Evolutionary conservation across 2,329 filamentous ascomycete genomes (phyloP), one percentile per base, ranked within the genome.

Genomic region (Diaporthe longicolla): DNA sequence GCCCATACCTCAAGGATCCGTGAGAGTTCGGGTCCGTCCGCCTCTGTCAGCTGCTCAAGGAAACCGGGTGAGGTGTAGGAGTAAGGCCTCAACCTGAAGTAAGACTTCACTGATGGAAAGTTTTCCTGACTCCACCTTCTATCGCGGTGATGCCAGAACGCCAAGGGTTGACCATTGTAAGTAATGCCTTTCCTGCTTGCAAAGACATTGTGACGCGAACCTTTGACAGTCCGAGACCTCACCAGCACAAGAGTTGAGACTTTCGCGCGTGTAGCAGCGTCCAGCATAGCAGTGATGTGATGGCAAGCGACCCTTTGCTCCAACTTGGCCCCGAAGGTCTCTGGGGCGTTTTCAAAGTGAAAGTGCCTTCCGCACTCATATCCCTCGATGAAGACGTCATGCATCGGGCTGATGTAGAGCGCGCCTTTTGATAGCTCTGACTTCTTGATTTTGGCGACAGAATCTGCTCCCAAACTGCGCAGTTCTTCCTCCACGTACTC

Each of bases 371-470:
- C 29, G 32, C 37, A 58, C 4, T 58, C 29, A 17, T 59, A 50
- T 15, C 50, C 52, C 6, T 19, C 8, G 13, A 72, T 8, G n/a
- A 72, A 57, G 2, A 43, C 17, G 24, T 72, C 71, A 5, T 58
- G 61, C 40, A 50, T 29, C 3, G 50, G 71, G 8, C 37, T 72
- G 71, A 72, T 37, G 43, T 72, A 72, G 40, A 72, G 19, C 0
- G 29, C 52, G 21, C 71, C 71, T 9, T 9, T 59, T 11, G 0
- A 8, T 1, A 4, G 35, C 1, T n/a, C 40, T 3, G 7, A 45
- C 3, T 6, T 6, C 69, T 61, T n/a, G 3, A 35, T 32, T 24
- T 21, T 10, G 21, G 3, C 7, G 24, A 48, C 19, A 2, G 37
- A 50, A 3, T 4, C 6, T 35, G 7, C 0, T 21, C 68, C 68